A percentile compares a stretch with the other conserved stretches of the same genome.
Evolutionary conservation across 1,284 basidiomycete species (phyloP).

Genomic region (Psilocybe mexicana): DNA sequence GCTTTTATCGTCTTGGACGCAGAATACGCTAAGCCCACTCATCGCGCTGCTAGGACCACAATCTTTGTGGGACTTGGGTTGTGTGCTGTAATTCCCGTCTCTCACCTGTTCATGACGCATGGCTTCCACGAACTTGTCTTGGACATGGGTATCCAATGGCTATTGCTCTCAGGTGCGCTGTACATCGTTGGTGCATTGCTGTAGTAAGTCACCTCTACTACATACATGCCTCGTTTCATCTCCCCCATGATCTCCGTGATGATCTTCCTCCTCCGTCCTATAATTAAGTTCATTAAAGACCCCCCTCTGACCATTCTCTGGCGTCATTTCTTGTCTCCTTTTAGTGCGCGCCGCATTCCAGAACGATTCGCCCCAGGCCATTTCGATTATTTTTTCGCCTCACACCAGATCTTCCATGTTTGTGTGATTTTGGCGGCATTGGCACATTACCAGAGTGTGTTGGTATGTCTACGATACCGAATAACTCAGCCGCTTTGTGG

Average conservation of each 20-base stretch:
- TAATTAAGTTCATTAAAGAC: slow-evolving; percentile 18
- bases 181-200: slow-evolving; percentile 80
- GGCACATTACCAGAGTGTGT: slow-evolving; percentile 68
- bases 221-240: slow-evolving; percentile 22
- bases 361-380: slow-evolving; percentile 77
- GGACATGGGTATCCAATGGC: slow-evolving; percentile 71
- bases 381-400: slow-evolving; percentile 81
- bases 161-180: slow-evolving; percentile 65
- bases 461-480: slow-evolving; percentile 58
- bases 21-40: slow-evolving; percentile 73
- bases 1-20: slow-evolving; percentile 81
- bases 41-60: slow-evolving; percentile 76
- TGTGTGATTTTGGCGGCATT: slow-evolving; percentile 80
- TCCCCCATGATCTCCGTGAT: slow-evolving; percentile 23
- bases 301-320: slow-evolving; percentile 12
- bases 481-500: slow-evolving; percentile 44
- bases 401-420: slow-evolving; percentile 87
- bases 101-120: slow-evolving; percentile 63
- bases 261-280: slow-evolving; percentile 9
- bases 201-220: slow-evolving; percentile 62
- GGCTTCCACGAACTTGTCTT: slow-evolving; percentile 54
- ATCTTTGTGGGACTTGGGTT: slow-evolving; percentile 84
- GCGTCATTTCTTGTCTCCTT: slow-evolving; percentile 19
- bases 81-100: slow-evolving; percentile 70
- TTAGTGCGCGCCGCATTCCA: slow-evolving; percentile 80